A percentile compares a stretch with the other conserved stretches of the same genome.
Evolutionary conservation across 805 yeast species (phyloP).

Genomic region (Metschnikowia peoriensis): DNA sequence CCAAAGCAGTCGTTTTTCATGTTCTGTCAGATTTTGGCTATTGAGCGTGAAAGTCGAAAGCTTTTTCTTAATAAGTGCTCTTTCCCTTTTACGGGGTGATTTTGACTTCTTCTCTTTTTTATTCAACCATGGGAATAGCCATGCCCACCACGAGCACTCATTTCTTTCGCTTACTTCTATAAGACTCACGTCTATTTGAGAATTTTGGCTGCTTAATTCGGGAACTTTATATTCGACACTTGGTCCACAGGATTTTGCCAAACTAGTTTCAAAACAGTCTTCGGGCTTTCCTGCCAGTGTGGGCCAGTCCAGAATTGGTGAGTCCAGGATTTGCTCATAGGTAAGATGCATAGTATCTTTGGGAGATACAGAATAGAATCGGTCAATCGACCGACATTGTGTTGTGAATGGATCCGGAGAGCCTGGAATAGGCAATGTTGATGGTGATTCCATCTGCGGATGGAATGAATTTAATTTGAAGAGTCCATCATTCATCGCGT

Average conservation of each 20-base stretch:
- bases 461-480: slow-evolving; percentile 13
- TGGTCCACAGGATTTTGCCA: neutral
- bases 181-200: neutral
- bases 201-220: neutral
- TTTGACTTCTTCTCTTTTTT: neutral
- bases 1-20: slow-evolving; percentile 9
- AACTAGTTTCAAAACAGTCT: neutral
- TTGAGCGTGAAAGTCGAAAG: slow-evolving; percentile 22
- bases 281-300: neutral
- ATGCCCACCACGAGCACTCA: slow-evolving; percentile 2
- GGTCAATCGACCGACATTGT: slow-evolving; percentile 22
- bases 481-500: slow-evolving; percentile 6
- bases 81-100: neutral
- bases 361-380: slow-evolving; percentile 40
- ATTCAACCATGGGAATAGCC: slow-evolving; percentile 9
- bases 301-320: neutral
- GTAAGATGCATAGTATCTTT: slow-evolving; percentile 36
- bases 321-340: neutral
- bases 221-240: neutral
- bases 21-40: slow-evolving; percentile 7
- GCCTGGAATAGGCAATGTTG: neutral
- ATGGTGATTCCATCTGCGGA: neutral
- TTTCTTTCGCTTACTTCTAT: neutral
- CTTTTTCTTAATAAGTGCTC: slow-evolving; percentile 16
- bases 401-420: slow-evolving; percentile 1